Conservation (phyloP, 2,329 filamentous ascomycete genomes). For the Trichoderma asperellum region DNA sequence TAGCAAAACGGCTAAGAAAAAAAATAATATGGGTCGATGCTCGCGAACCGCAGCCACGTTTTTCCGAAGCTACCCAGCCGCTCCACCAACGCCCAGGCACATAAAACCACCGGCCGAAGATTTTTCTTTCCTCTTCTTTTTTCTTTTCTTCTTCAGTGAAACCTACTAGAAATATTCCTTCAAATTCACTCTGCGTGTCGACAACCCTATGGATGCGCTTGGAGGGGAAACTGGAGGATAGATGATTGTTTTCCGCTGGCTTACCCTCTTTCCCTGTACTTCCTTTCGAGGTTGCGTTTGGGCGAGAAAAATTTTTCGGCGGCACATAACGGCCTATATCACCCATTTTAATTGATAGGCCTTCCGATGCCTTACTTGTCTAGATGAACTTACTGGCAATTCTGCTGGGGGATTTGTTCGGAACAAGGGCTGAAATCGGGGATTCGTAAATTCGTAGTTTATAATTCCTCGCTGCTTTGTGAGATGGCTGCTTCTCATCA, state of each 20-base stretch:
- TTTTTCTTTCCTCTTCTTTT: constrained; percentile 37
- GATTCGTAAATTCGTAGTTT: not conserved
- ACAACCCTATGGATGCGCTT: constrained; percentile 54
- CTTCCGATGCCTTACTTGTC: not conserved
- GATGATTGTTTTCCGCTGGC: constrained; percentile 52
- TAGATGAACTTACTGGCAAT: not conserved
- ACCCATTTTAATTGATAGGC: not conserved
- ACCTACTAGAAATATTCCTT: constrained; percentile 57
- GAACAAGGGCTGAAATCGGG: not conserved
- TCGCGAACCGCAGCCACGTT: constrained; percentile 16
- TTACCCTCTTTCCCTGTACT: constrained; percentile 54
- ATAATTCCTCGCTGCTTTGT: not conserved
- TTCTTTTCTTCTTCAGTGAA: constrained; percentile 41
- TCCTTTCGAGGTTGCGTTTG: constrained; percentile 40
- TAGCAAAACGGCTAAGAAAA: not conserved
- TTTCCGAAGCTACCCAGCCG: constrained; percentile 13
- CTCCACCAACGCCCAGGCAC: not conserved
- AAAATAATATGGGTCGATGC: not conserved
- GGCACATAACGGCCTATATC: constrained; percentile 37
- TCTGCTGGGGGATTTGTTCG: not conserved
- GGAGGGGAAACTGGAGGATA: constrained; percentile 77
- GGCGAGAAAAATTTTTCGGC: constrained; percentile 42
- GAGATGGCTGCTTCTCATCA: not conserved
- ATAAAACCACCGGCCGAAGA: not conserved
- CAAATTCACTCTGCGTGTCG: constrained; percentile 72